A percentile compares a stretch with the other conserved stretches of the same genome.
phyloP scores from a whole-genome alignment of 2,329 filamentous ascomycete species.

The Pseudocercospora crystallina region DNA sequence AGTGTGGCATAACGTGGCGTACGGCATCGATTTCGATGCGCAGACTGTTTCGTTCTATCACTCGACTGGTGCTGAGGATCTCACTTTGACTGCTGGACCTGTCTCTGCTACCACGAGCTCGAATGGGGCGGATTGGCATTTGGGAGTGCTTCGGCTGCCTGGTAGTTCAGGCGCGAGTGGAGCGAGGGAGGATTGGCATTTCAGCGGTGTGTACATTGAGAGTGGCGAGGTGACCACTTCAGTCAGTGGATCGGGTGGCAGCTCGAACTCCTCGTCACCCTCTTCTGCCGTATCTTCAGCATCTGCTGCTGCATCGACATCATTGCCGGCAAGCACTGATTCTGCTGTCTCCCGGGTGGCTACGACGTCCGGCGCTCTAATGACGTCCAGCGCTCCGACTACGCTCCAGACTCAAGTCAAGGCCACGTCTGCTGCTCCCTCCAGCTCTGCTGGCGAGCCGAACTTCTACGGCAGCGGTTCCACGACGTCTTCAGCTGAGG shows the following conservation, averaged over 20 bases:
- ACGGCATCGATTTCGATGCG: conserved; percentile 67
- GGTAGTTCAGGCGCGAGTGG: conserved; percentile 54
- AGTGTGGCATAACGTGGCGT: conserved; percentile 74
- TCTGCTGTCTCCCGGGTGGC: not conserved
- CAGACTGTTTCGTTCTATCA: conserved; percentile 68
- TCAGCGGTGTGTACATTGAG: conserved; percentile 71
- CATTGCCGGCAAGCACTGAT: not conserved
- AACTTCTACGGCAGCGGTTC: too few relatives aligned
- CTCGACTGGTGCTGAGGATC: conserved; percentile 59
- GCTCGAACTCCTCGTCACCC: not conserved
- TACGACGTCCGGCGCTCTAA: not conserved
- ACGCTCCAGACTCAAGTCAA: not conserved
- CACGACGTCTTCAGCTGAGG: not conserved
- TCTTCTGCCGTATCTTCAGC: too few relatives aligned
- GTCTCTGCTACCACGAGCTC: conserved; percentile 58
- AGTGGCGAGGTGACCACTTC: conserved; percentile 44
- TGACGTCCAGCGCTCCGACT: not conserved
- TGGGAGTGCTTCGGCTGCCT: conserved; percentile 67
- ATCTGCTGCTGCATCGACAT: conserved; percentile 2
- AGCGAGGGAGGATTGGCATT: conserved; percentile 66
- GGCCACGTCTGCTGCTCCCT: not conserved
- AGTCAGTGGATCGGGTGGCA: conserved; percentile 23
- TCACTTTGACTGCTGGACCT: conserved; percentile 60
- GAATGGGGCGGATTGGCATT: conserved; percentile 71
- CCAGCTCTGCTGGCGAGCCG: too few relatives aligned